Evolutionary conservation across 1,139 yeast species (phyloP), one percentile per base, ranked within the genome.

Genomic region (Taphrina communis): DNA sequence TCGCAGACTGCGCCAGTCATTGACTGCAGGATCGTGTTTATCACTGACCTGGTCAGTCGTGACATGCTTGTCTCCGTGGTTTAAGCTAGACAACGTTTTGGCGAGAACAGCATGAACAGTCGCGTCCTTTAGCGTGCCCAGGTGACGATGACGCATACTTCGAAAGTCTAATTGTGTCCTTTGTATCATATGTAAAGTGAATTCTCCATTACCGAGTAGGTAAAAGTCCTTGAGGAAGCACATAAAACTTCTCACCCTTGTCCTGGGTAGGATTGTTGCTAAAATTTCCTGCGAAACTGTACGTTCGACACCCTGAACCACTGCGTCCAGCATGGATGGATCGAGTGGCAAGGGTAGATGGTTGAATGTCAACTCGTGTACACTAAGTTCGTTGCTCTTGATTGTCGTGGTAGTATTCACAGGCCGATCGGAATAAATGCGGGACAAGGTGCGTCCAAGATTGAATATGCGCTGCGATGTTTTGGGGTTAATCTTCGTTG

Each of bases 71-170:
- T 44, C 48, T 44, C n/a, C 48, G 4, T 14, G 8, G 19, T 12
- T 44, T 35, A 36, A 5, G 58, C 42, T 53, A 19, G 50, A 17
- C 36, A 56, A n/a, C 9, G 50, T 25, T 41, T 56, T 38, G 17
- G 60, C 60, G 11, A 56, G 50, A 25, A 41, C 50, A 12, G 60
- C 60, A 17, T 58, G 53, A 9, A 58, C 53, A 8, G 52, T 44
- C 12, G 21, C 44, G 44, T 58, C 52, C 53, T 58, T 58, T n/a
- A 58, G 21, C 9, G 42, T 14, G 11, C 62, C 62, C 12, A 58
- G 17, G 19, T 42, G 39, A 12, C 53, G 39, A 17, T 35, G 42
- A 11, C 62, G 39, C 53, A 44, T 58, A 31, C 41, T 58, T n/a
- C 42, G 62, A 31, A 58, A 44, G 11, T 44, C 53, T 7, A 6